phyloP scores from a whole-genome alignment of 345 rosid species.

The Hibiscus trionum region DNA sequence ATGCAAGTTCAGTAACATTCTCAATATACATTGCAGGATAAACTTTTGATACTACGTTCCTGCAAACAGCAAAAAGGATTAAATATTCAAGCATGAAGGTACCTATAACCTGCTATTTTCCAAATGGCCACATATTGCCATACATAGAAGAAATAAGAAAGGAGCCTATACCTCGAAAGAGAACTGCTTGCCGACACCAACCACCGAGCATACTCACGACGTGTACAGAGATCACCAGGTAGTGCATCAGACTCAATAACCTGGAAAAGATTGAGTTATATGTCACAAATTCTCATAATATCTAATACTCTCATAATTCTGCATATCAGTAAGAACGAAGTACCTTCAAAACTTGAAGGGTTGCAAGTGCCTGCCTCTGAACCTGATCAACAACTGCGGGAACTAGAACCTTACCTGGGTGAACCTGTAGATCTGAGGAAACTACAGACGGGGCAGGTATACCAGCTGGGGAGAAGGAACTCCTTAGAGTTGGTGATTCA shows the following conservation, averaged over 20 bases:
- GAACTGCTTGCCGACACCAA: conserved; percentile 77
- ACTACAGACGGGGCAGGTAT: conserved; percentile 85
- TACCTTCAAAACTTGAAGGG: conserved; percentile 87
- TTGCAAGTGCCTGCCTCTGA: conserved; percentile 80
- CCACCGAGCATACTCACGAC: conserved; percentile 96
- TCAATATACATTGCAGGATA: conserved; percentile 90
- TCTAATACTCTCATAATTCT: neutral
- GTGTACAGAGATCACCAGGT: conserved; percentile 76
- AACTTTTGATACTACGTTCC: conserved; percentile 72
- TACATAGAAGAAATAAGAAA: conserved; percentile 13
- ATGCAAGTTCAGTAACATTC: conserved; percentile 84
- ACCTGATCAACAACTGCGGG: conserved; percentile 80
- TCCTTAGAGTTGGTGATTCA: conserved; percentile 29
- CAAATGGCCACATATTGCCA: conserved; percentile 5
- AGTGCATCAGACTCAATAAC: conserved; percentile 76
- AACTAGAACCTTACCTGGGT: conserved; percentile 75
- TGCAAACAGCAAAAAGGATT: conserved; percentile 27
- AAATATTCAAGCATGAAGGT: neutral
- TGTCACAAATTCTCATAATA: conserved; percentile 1
- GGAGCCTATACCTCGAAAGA: conserved; percentile 60
- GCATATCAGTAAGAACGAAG: neutral
- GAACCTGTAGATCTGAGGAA: conserved; percentile 51
- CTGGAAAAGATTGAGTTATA: conserved; percentile 30
- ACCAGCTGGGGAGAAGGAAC: conserved; percentile 45
- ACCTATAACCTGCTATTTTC: conserved; percentile 11